phyloP scores from a whole-genome alignment of 228 moss, liverwort and hornwort species.

The Sphagnum fallax region DNA sequence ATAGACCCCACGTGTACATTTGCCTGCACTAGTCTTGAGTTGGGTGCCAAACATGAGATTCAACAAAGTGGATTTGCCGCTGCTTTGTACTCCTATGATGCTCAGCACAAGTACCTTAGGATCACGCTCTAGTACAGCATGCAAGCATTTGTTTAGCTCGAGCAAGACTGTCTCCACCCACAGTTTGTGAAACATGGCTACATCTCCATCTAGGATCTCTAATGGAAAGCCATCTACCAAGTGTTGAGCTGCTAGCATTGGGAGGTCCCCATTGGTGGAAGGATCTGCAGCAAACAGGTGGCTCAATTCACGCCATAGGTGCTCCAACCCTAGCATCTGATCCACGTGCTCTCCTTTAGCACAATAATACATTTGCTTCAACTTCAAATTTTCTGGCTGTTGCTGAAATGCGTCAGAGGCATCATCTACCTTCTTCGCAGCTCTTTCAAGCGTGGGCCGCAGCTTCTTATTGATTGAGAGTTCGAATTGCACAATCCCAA shows the following conservation, averaged over 20 bases:
- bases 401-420: not conserved
- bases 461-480: not conserved
- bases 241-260: slow-evolving; percentile 2
- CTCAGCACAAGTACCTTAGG: slow-evolving; percentile 6
- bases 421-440: not conserved
- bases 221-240: slow-evolving; percentile 10
- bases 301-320: slow-evolving; percentile 11
- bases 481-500: not conserved
- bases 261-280: not conserved
- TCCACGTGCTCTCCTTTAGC: not conserved
- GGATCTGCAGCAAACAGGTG: slow-evolving; percentile 6
- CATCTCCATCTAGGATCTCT: slow-evolving; percentile 11
- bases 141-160: not conserved
- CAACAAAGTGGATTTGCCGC: slow-evolving; percentile 11
- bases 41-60: slow-evolving; percentile 11
- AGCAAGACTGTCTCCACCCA: slow-evolving; percentile 7
- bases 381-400: not conserved
- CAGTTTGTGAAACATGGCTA: slow-evolving; percentile 3
- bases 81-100: slow-evolving; percentile 7
- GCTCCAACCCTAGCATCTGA: slow-evolving; percentile 8
- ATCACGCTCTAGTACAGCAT: not conserved
- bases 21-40: slow-evolving; percentile 2
- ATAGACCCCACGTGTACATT: slow-evolving; percentile 8
- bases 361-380: not conserved
- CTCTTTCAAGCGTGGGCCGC: not conserved